Evolutionary conservation across 768 basidiomycete species (phyloP).

Genomic region (Boletales sp.): DNA sequence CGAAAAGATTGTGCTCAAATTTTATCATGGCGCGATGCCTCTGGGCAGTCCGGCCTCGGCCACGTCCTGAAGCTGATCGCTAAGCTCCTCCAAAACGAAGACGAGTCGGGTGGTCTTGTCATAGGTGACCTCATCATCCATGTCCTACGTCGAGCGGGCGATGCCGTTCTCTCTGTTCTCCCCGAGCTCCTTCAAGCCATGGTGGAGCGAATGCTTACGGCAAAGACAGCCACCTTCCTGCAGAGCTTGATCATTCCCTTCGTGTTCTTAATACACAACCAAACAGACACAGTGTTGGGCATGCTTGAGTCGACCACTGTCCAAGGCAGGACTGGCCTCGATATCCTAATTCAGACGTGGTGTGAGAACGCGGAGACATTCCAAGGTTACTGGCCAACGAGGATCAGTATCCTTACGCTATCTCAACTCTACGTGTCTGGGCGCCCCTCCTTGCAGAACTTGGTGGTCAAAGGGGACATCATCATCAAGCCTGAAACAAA

Average conservation of each 20-base stretch:
- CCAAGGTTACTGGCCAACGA: conserved; percentile 91
- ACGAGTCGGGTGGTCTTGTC: conserved; percentile 89
- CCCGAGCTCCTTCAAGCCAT: conserved; percentile 86
- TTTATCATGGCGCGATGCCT: conserved; percentile 65
- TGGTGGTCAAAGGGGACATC: conserved; percentile 89
- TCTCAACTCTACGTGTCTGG: conserved; percentile 66
- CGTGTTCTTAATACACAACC: conserved; percentile 87
- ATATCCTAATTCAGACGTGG: conserved; percentile 89
- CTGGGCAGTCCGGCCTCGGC: conserved; percentile 72
- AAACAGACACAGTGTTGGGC: conserved; percentile 73
- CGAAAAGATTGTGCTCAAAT: conserved; percentile 86
- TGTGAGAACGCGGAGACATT: conserved; percentile 93
- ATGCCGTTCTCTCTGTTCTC: conserved; percentile 76
- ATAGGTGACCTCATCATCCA: conserved; percentile 96
- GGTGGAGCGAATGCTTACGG: conserved; percentile 73
- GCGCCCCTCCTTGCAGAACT: conserved; percentile 59
- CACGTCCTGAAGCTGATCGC: conserved; percentile 74
- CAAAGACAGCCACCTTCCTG: conserved; percentile 87
- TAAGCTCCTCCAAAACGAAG: conserved; percentile 68
- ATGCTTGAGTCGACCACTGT: conserved; percentile 69
- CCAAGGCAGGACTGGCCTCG: conserved; percentile 64
- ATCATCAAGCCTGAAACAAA: conserved; percentile 78
- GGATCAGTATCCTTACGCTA: conserved; percentile 81
- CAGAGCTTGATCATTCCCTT: conserved; percentile 94
- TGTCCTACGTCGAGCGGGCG: conserved; percentile 78